Percentiles rank a stretch among this genome's conserved stretches.
These are phyloP conservation scores for Phylloporus sp. DNA, from an alignment of 768 basidiomycete genomes.

Conservation along the genomic window DNA sequence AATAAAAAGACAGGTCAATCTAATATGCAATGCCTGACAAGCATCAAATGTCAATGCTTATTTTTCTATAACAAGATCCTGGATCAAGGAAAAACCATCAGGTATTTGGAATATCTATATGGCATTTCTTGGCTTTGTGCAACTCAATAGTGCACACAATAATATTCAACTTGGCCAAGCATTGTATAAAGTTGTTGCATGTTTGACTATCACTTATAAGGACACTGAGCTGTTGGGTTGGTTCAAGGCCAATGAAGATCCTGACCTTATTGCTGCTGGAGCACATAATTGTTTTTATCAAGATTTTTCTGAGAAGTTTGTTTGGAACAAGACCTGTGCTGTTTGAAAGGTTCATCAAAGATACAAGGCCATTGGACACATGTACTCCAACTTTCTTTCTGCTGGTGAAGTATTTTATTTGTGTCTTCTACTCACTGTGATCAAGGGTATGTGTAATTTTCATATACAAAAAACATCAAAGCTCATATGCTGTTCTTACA, in stretches of 20 bases:
- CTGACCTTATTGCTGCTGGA: too few relatives aligned
- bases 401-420: background rate
- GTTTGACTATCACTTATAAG: too few relatives aligned
- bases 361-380: background rate
- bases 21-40: constrained; percentile 1
- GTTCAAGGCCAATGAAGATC: too few relatives aligned
- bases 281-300: too few relatives aligned
- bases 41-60: background rate
- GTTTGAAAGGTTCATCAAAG: background rate
- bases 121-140: too few relatives aligned
- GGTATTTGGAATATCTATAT: background rate
- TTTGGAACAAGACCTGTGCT: background rate
- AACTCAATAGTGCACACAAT: too few relatives aligned
- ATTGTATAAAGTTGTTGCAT: too few relatives aligned
- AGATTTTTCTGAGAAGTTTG: background rate
- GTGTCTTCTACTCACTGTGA: background rate
- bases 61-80: background rate
- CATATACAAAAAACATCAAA: background rate
- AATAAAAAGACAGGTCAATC: too few relatives aligned
- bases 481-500: background rate
- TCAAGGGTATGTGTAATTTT: background rate
- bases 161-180: too few relatives aligned
- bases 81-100: background rate
- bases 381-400: background rate
- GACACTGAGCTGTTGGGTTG: too few relatives aligned